A percentile compares a stretch with the other conserved stretches of the same genome.
These are phyloP conservation scores for Salpingoeca rosetta DNA, from an alignment of 78 protist species.

Conservation along the genomic window DNA sequence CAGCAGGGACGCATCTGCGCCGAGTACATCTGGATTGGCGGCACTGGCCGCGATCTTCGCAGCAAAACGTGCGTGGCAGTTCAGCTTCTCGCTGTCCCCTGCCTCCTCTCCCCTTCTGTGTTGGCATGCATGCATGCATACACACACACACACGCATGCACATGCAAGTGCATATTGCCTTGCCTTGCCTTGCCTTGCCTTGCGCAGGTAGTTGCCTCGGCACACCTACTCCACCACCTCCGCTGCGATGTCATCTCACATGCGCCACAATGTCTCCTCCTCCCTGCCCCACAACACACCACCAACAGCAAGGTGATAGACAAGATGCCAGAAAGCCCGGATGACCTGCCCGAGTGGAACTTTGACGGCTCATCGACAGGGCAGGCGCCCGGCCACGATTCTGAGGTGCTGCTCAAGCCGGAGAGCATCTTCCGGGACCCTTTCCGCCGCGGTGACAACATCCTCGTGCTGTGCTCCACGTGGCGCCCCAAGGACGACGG, in stretches of 20 bases:
- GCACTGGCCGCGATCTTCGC: slow-evolving; percentile 44
- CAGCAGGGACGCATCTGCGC: slow-evolving; percentile 17
- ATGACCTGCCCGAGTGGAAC: slow-evolving; percentile 55
- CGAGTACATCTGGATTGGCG: slow-evolving; percentile 63
- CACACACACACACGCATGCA: too few species aligned
- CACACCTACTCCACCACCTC: too few species aligned
- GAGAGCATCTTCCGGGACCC: slow-evolving; percentile 62
- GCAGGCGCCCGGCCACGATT: slow-evolving; percentile 69
- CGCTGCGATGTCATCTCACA: too few species aligned
- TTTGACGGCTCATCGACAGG: slow-evolving; percentile 54
- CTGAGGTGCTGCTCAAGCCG: slow-evolving; percentile 69
- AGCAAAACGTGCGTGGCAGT: too few species aligned
- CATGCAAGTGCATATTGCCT: too few species aligned
- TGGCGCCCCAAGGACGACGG: slow-evolving; percentile 44
- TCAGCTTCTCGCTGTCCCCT: too few species aligned
- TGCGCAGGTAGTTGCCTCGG: too few species aligned
- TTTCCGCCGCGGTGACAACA: slow-evolving; percentile 56
- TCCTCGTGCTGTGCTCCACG: slow-evolving; percentile 56
- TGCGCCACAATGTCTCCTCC: too few species aligned
- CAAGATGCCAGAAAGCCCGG: slow-evolving; percentile 13
- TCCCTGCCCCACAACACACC: too few species aligned
- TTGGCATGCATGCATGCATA: too few species aligned
- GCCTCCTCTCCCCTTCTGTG: too few species aligned
- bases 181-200: too few species aligned
- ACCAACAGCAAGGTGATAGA: slow-evolving; percentile 38